Conservation (phyloP, 768 basidiomycete species). For the Rubroboletus pulcherrimus region DNA sequence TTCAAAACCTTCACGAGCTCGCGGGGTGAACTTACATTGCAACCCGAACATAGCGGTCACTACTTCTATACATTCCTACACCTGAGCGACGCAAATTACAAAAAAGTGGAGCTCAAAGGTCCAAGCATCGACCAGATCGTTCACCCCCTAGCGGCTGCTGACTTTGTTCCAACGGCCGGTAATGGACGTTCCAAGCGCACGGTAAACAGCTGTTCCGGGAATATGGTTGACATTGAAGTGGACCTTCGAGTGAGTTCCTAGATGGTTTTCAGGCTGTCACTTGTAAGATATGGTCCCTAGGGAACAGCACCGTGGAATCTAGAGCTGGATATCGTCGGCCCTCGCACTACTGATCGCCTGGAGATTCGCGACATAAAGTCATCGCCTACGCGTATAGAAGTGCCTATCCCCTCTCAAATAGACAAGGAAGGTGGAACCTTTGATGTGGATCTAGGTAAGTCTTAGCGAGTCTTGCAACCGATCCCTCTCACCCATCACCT, state of each 20-base stretch:
- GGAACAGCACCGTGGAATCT: conserved; percentile 91
- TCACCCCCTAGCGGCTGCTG: conserved; percentile 81
- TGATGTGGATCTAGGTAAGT: conserved; percentile 72
- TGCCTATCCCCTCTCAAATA: conserved; percentile 66
- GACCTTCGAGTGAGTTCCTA: conserved; percentile 62
- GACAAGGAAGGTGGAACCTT: conserved; percentile 70
- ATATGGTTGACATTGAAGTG: conserved; percentile 70
- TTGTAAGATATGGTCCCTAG: conserved; percentile 34
- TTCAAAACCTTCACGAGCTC: conserved; percentile 61
- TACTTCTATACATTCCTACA: conserved; percentile 80
- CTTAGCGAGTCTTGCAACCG: background rate
- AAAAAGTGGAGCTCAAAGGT: conserved; percentile 66
- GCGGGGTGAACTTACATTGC: conserved; percentile 76
- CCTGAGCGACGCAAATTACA: conserved; percentile 83
- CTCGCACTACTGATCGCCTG: conserved; percentile 59
- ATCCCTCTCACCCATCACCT: conserved; percentile 1
- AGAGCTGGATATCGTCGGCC: conserved; percentile 76
- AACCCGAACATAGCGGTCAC: conserved; percentile 86
- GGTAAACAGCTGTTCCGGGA: conserved; percentile 78
- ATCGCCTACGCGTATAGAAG: conserved; percentile 50
- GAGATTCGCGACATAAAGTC: conserved; percentile 53
- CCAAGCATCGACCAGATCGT: conserved; percentile 84
- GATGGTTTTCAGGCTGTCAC: background rate
- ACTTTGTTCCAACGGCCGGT: conserved; percentile 48
- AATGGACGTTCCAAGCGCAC: conserved; percentile 47